Base-by-base conservation (phyloP, 1,284 basidiomycete species). In the Psilocybe mexicana region DNA sequence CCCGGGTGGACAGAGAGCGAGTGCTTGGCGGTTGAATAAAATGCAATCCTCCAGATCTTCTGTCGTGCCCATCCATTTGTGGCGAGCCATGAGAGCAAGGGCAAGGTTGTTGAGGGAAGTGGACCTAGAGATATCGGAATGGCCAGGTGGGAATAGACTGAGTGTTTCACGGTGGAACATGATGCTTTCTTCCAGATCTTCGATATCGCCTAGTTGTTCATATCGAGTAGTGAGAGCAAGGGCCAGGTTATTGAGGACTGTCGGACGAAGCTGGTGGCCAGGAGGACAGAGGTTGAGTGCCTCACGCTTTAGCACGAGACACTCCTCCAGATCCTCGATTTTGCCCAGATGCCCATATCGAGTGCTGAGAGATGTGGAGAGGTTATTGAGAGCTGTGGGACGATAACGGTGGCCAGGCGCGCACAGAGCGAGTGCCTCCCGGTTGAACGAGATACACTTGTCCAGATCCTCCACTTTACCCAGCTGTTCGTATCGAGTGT, bases 391-490 rank as follows among this genome's bases (percentile, higher is more conserved):
- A 10, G 52, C 46, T n/a, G 33, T 28, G 44, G 24, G 48, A 24
- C 57, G 57, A 48, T 40, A 18, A 8, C 43, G 57, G 36, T 58
- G 24, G 14, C 25, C 35, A 25, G 36, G 23, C 1, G 57, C 35
- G 11, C 54, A 14, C n/a, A 50, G 30, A n/a, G 24, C 23, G 26
- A 55, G 54, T 11, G 46, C 36, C 26, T 55, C 25, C 0, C 33
- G 46, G 12, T 42, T 28, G 40, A 18, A 36, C 2, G 14, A 2
- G 25, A 49, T 55, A 1, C 46, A 45, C 10, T 55, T 28, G 1
- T 55, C 47, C 5, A 55, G 6, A 26, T 36, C 47, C 4, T 14
- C 25, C 6, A 55, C 28, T 30, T 12, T 23, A 11, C 47, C 47
- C 5, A 42, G 11, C 18, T 18, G 18, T 18, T 18, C 18, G 18